Evolutionary conservation across 2,329 filamentous ascomycete genomes (phyloP).

Genomic region (Nemania diffusa): DNA sequence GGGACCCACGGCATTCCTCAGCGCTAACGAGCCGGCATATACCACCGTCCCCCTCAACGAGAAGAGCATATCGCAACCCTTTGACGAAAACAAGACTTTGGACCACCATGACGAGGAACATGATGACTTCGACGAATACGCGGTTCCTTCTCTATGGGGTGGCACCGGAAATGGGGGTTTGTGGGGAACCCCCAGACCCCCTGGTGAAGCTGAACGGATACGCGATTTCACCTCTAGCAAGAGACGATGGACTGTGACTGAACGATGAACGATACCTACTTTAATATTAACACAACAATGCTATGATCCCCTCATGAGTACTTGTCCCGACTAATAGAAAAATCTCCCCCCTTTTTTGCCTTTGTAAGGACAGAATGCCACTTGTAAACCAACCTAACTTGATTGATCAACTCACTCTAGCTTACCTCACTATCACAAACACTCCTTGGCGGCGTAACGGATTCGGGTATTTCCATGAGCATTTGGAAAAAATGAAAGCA

Average conservation of each 20-base stretch:
- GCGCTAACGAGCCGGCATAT: neutral
- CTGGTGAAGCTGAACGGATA: conserved; percentile 45
- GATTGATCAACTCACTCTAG: neutral
- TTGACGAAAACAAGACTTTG: neutral
- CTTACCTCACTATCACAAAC: neutral
- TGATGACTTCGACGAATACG: conserved; percentile 43
- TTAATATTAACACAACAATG: neutral
- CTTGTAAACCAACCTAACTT: neutral
- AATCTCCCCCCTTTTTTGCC: neutral
- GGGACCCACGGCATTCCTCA: neutral
- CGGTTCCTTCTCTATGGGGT: conserved; percentile 41
- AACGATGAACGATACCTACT: conserved; percentile 36
- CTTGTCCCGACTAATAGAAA: neutral
- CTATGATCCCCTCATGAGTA: too few species aligned
- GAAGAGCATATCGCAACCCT: neutral
- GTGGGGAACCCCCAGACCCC: conserved; percentile 46
- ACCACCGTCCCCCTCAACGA: neutral
- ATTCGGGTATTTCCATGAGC: conserved; percentile 4
- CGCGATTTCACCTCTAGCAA: conserved; percentile 45
- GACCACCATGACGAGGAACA: conserved; percentile 42
- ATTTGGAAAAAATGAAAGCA: conserved; percentile 3
- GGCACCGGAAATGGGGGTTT: conserved; percentile 43
- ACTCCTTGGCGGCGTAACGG: conserved; percentile 8
- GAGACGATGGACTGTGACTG: conserved; percentile 48
- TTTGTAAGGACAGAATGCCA: neutral